Evolutionary conservation across 2,329 filamentous ascomycete species (phyloP).

Genomic region (Cordyceps javanica): DNA sequence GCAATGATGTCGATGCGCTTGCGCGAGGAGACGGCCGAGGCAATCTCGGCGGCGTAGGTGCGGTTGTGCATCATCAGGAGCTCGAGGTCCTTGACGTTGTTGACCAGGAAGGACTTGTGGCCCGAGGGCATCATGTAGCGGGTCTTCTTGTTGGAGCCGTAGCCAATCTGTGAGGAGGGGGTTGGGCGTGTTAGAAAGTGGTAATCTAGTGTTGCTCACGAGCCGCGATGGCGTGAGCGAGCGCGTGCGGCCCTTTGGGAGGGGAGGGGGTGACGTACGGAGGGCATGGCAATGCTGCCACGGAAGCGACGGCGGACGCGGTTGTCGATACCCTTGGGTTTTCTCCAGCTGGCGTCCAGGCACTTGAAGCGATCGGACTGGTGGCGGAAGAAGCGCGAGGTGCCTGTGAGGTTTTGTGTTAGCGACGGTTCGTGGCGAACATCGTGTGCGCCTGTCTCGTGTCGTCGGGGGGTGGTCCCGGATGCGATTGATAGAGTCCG

Average conservation of each 20-base stretch:
- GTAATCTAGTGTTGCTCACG: too few relatives aligned
- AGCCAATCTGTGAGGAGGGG: constrained; percentile 70
- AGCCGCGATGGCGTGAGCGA: too few relatives aligned
- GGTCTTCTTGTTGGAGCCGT: constrained; percentile 99
- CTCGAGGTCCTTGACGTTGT: constrained; percentile 93
- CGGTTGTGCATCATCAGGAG: constrained; percentile 99
- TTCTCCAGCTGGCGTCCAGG: constrained; percentile 88
- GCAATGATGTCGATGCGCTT: constrained; percentile 98
- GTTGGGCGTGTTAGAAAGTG: constrained; percentile 7
- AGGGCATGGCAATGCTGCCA: constrained; percentile 89
- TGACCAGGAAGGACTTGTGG: constrained; percentile 99
- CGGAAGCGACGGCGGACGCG: constrained; percentile 95
- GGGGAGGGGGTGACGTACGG: constrained; percentile 31
- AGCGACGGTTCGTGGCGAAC: neutral
- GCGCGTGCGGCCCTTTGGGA: neutral
- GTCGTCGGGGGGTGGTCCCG: neutral
- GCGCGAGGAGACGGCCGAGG: constrained; percentile 93
- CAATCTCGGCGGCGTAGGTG: constrained; percentile 98
- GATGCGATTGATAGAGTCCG: neutral
- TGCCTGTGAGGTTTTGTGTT: constrained; percentile 54
- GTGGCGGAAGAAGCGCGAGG: constrained; percentile 93
- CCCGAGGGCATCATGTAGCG: constrained; percentile 97
- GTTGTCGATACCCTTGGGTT: constrained; percentile 99
- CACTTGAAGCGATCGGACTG: constrained; percentile 97
- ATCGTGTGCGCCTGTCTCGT: neutral